Base-by-base conservation (phyloP, 2,329 filamentous ascomycete genomes). In the Akanthomyces muscarius region DNA sequence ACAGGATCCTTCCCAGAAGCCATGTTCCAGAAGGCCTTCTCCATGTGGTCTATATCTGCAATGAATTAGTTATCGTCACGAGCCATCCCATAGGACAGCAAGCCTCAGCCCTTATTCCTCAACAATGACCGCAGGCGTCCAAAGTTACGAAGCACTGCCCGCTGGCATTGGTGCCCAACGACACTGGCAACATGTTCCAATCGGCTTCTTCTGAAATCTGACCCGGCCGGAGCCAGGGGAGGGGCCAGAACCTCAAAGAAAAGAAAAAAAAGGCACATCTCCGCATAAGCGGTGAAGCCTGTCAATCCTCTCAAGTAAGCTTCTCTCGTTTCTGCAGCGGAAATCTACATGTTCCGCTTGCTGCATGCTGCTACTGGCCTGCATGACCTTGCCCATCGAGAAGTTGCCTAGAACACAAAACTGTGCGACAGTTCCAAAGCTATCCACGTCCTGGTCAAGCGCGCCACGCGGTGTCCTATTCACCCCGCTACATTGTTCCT, bases 151-250 rank as follows among this genome's bases (percentile, higher is more conserved):
- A 44, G 14, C 3, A 51, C n/a, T 28, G 33, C 23, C 38, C 41
- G 25, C 28, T 53, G 18, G 41, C 30, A 41, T 61, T 21, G 42
- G 21, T 61, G 59, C 59, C 59, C 59, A 41, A 61, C 59, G 25
- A 33, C 18, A 18, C 23, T 36, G 23, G 36, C 21, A 3, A 13
- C 50, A 21, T 33, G 50, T 48, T 42, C 51, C 59, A 54, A 55
- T 48, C 59, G 59, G 59, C 41, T 61, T 25, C 7, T 21, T 45
- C 38, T 51, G 21, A 18, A 45, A 10, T 61, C 48, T 45, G 48
- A 36, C 48, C 48, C 58, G 30, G 41, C 50, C 42, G 28, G 51
- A 42, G 41, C 38, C 50, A 47, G 51, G 23, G 30, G 18, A 47
- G 42, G 59, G 59, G 36, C 59, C 21, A 41, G 59, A 61, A 61